These are phyloP conservation scores for Aspergillus melleus DNA, from an alignment of 2,329 filamentous ascomycete genomes.

Conservation along the genomic window DNA sequence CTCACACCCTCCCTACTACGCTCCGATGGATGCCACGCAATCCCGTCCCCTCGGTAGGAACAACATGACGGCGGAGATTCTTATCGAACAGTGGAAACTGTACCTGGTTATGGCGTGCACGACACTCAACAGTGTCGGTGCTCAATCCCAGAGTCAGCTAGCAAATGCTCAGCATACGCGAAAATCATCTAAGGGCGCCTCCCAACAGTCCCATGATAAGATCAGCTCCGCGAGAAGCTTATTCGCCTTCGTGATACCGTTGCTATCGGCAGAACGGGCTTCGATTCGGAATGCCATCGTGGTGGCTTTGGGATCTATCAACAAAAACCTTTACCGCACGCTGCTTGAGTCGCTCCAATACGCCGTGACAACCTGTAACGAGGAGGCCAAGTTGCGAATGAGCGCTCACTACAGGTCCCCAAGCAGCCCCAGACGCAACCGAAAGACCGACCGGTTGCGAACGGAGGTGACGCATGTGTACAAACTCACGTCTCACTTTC, in stretches of 20 bases:
- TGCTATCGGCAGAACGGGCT: conserved; percentile 75
- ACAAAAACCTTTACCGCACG: conserved; percentile 87
- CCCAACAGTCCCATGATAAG: conserved; percentile 68
- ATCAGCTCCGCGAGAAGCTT: conserved; percentile 85
- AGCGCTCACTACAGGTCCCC: conserved; percentile 74
- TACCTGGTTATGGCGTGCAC: conserved; percentile 97
- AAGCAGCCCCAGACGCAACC: conserved; percentile 78
- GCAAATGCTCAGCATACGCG: conserved; percentile 71
- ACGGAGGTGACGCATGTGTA: conserved; percentile 97
- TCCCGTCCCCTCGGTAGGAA: conserved; percentile 47
- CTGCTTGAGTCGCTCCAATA: conserved; percentile 87
- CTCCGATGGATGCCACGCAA: conserved; percentile 36
- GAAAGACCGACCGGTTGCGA: conserved; percentile 79
- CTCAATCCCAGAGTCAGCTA: conserved; percentile 59
- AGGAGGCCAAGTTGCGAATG: conserved; percentile 81
- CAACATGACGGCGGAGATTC: conserved; percentile 74
- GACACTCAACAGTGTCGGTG: conserved; percentile 81
- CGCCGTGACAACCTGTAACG: conserved; percentile 80
- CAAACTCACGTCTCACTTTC: conserved; percentile 85
- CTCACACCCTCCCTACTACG: conserved; percentile 52
- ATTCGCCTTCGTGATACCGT: conserved; percentile 87
- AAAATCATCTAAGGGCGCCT: conserved; percentile 70
- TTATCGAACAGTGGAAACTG: conserved; percentile 97
- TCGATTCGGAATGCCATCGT: conserved; percentile 89
- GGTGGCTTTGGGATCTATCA: conserved; percentile 88